Evolutionary conservation across 441 rosid species (phyloP).

Genomic region (Eruca vesicaria): DNA sequence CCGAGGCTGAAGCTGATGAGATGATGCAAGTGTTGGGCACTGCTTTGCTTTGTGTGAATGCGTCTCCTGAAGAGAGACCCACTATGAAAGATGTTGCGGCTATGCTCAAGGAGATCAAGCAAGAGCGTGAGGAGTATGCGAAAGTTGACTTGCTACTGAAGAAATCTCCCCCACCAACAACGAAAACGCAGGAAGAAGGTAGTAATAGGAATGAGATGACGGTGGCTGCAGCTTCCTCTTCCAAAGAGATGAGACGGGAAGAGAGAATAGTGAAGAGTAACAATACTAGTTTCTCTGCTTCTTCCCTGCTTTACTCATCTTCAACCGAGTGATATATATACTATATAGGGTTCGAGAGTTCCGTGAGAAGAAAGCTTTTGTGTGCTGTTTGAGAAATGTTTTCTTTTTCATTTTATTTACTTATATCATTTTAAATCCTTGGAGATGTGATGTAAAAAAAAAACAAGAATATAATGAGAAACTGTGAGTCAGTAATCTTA

Average conservation of each 20-base stretch:
- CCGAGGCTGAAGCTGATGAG: conserved; percentile 69
- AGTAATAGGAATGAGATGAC: conserved; percentile 30
- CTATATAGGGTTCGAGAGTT: conserved; percentile 8
- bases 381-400: conserved; percentile 25
- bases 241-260: conserved; percentile 44
- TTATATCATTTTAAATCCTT: neutral
- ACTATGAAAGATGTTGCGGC: conserved; percentile 93
- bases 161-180: conserved; percentile 51
- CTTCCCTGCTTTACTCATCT: conserved; percentile 68
- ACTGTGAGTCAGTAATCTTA: neutral
- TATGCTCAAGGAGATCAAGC: conserved; percentile 88
- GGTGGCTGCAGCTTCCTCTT: conserved; percentile 52
- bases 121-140: conserved; percentile 78
- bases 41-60: conserved; percentile 75
- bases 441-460: conserved; percentile 27
- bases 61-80: conserved; percentile 83
- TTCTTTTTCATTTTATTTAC: neutral
- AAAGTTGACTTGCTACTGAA: conserved; percentile 75
- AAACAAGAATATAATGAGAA: conserved; percentile 23
- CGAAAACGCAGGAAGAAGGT: conserved; percentile 26
- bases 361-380: conserved; percentile 12
- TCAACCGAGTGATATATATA: conserved; percentile 17
- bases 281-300: conserved; percentile 81
- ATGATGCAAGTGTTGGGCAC: conserved; percentile 86
- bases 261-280: conserved; percentile 58